Conservation (phyloP, 805 yeast species). For the Barnettozyma populi region DNA sequence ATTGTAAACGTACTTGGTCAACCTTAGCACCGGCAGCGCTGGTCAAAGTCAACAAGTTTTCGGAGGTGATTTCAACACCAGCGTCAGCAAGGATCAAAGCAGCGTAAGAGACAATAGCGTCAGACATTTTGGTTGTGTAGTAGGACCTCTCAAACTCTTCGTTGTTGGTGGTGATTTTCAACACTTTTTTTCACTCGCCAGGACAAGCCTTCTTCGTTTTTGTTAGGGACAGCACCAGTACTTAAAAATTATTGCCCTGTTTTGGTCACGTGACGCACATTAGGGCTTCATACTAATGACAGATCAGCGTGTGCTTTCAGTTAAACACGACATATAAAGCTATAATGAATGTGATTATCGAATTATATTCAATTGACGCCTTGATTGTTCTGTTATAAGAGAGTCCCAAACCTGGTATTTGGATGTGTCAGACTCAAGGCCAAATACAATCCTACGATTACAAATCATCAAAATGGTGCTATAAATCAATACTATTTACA, state of each 20-base stretch:
- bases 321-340: no score
- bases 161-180: background rate
- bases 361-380: no score
- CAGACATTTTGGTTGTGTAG: constrained; percentile 55
- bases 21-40: constrained; percentile 73
- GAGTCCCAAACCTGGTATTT: no score
- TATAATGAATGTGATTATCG: no score
- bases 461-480: background rate
- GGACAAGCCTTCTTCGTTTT: background rate
- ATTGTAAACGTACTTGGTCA: constrained; percentile 38
- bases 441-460: no score
- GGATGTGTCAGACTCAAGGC: no score
- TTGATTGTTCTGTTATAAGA: no score
- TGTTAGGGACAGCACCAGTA: background rate
- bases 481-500: background rate
- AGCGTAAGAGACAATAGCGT: constrained; percentile 95
- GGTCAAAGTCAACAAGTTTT: constrained; percentile 68
- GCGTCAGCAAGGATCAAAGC: constrained; percentile 98
- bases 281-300: no score
- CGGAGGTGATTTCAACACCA: constrained; percentile 86
- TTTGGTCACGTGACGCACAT: background rate
- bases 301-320: no score
- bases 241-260: background rate
- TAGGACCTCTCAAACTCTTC: background rate
- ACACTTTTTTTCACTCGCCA: background rate